Base-by-base conservation (phyloP, 2,329 filamentous ascomycete species). In the Helicocarpus griseus region DNA sequence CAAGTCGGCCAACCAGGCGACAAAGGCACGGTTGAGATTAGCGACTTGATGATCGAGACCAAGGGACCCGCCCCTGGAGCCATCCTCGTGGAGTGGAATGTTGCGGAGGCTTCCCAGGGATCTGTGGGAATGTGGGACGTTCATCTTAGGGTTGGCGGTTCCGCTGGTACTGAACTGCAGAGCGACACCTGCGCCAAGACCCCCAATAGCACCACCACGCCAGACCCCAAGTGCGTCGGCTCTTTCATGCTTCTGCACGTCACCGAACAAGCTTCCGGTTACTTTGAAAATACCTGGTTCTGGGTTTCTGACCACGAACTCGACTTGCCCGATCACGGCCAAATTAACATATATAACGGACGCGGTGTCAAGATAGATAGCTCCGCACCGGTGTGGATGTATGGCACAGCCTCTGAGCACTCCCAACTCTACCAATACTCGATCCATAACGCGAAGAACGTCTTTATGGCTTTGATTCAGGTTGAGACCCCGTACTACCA, bases 281-380 rank as follows among this genome's bases (percentile, higher is more conserved):
- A 95, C 71, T 74, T 95, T 41, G 90, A 96, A 74, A 95, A 95
- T 72, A 82, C 77, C 44, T 95, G 88, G 87, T 84, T 87, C 68
- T 95, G 89, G 89, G 85, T 89, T 44, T 82, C 89, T 2, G 89
- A 95, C 66, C 89, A 95, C 73, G 87, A 94, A 65, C 83, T 95
- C 22, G 90, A 95, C 66, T 77, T 82, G 11, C 57, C 69, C 7
- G 83, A 85, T 62, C 80, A 87, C 67, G 81, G 72, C 54, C 80
- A 83, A 63, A 80, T 82, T 60, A 77, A 85, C 65, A 82, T 95
- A 63, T 95, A 86, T 79, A 94, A 87, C 66, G 89, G 89, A 45
- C 87, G 89, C 56, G 90, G 89, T 61, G 79, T 95, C 58, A 77
- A 85, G 33, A 81, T 95, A 60, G 87, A 95, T 72, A 87, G 81